phyloP scores from a whole-genome alignment of 2,329 filamentous ascomycete species.

The Fusarium nanum region DNA sequence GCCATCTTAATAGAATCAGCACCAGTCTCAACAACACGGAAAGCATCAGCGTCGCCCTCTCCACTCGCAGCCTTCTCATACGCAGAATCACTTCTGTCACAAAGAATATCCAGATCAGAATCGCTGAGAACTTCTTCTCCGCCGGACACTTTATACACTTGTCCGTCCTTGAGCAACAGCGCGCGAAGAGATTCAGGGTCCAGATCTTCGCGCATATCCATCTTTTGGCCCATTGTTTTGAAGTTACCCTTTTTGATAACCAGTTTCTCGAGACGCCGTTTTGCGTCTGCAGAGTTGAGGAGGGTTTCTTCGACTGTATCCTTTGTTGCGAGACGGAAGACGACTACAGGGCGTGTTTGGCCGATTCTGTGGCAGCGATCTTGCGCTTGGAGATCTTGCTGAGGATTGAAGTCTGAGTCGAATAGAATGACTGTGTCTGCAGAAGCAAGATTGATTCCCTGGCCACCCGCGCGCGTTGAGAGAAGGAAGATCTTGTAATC shows the following conservation, averaged over 20 bases:
- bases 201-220: slow-evolving; percentile 64
- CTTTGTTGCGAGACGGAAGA: slow-evolving; percentile 93
- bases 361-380: slow-evolving; percentile 96
- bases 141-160: slow-evolving; percentile 68
- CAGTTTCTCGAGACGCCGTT: slow-evolving; percentile 90
- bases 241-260: slow-evolving; percentile 96
- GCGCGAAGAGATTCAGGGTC: slow-evolving; percentile 71
- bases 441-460: slow-evolving; percentile 92
- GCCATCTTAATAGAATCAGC: slow-evolving; percentile 62
- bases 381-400: slow-evolving; percentile 96
- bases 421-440: slow-evolving; percentile 95
- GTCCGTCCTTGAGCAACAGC: slow-evolving; percentile 77
- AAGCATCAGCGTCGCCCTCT: slow-evolving; percentile 75
- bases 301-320: slow-evolving; percentile 92
- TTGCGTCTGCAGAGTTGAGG: slow-evolving; percentile 88
- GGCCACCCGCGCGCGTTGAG: slow-evolving; percentile 90
- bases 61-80: slow-evolving; percentile 82
- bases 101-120: slow-evolving; percentile 79
- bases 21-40: slow-evolving; percentile 83
- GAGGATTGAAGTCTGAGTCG: slow-evolving; percentile 92
- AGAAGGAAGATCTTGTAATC: slow-evolving; percentile 83
- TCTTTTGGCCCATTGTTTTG: slow-evolving; percentile 73
- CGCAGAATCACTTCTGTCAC: slow-evolving; percentile 76
- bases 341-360: slow-evolving; percentile 89
- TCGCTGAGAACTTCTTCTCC: slow-evolving; percentile 78